Conservation (phyloP, 1,284 basidiomycete genomes). For the Inonotus obliquus region DNA sequence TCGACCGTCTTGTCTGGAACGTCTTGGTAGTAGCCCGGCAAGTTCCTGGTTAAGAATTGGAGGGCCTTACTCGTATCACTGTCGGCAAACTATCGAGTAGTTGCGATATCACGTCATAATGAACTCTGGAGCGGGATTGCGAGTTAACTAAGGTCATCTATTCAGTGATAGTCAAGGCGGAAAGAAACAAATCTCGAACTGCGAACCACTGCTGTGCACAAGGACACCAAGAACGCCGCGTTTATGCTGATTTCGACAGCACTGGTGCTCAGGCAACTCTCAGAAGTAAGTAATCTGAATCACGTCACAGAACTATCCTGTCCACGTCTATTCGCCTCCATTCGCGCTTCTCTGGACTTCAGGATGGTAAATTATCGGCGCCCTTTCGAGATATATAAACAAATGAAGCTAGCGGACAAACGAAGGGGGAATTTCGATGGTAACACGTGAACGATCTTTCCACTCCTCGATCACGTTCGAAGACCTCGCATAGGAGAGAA, state of each 20-base stretch:
- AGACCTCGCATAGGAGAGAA: not conserved
- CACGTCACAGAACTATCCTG: too few relatives aligned
- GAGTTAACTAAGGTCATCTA: not conserved
- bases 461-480: not conserved
- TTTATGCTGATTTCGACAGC: too few relatives aligned
- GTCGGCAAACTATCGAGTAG: not conserved
- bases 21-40: constrained; percentile 14
- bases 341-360: not conserved
- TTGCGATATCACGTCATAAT: not conserved
- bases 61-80: not conserved
- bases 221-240: too few relatives aligned
- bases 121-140: not conserved
- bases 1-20: constrained; percentile 14
- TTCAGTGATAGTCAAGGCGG: not conserved
- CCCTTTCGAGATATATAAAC: not conserved
- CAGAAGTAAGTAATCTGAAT: too few relatives aligned
- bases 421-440: constrained; percentile 2
- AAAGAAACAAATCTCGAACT: too few relatives aligned
- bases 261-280: too few relatives aligned
- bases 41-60: not conserved
- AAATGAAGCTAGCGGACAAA: constrained; percentile 4
- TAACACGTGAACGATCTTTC: not conserved
- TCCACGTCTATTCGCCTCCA: too few relatives aligned
- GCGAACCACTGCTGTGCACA: too few relatives aligned
- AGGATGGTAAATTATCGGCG: constrained; percentile 1